phyloP scores from a whole-genome alignment of 371 early-diverging fungal genomes.

The Syncephalis fuscata region DNA sequence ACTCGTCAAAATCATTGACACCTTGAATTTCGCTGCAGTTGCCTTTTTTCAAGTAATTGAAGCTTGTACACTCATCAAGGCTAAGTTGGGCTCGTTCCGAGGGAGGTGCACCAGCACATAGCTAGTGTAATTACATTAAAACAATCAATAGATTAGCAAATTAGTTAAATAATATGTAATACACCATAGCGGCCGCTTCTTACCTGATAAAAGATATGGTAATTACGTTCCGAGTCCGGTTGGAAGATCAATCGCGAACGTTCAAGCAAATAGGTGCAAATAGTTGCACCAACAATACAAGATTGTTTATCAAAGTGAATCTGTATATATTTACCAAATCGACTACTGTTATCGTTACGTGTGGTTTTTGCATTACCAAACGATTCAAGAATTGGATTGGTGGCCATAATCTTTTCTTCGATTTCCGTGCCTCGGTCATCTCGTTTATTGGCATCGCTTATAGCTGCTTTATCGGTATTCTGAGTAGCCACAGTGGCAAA shows the following conservation, averaged over 20 bases:
- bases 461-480: background rate
- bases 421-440: constrained; percentile 46
- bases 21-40: constrained; percentile 64
- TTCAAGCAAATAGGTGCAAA: constrained; percentile 96
- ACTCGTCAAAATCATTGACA: constrained; percentile 85
- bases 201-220: constrained; percentile 97
- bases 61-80: constrained; percentile 52
- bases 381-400: constrained; percentile 98
- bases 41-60: constrained; percentile 78
- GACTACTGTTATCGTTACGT: constrained; percentile 95
- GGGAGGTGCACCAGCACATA: constrained; percentile 74
- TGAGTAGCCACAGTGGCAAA: constrained; percentile 66
- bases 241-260: constrained; percentile 94
- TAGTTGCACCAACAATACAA: constrained; percentile 86
- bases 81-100: constrained; percentile 67
- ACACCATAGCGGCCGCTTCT: too few relatives aligned
- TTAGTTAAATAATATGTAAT: background rate
- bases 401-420: constrained; percentile 75
- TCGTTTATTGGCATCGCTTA: background rate
- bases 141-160: background rate
- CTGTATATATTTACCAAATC: constrained; percentile 98
- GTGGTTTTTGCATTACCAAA: constrained; percentile 99
- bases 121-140: constrained; percentile 18
- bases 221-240: constrained; percentile 87
- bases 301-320: constrained; percentile 62